Conservation (phyloP, 139 green algal genomes). For the Zygnema cylindricum region DNA sequence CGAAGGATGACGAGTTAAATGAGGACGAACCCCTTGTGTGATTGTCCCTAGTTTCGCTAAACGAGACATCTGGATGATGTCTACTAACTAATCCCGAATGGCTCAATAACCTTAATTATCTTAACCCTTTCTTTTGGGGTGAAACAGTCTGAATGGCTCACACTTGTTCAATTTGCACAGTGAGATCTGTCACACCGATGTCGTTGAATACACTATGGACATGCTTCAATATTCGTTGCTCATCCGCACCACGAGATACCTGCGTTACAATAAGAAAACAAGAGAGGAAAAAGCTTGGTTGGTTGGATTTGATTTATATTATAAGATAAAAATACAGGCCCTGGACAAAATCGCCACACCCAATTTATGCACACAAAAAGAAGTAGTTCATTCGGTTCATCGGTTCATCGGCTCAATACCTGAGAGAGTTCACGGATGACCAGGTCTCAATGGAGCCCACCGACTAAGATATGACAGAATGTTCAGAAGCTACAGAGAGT, state of each 20-base stretch:
- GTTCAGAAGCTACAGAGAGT: too few species aligned
- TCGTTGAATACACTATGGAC: slow-evolving; percentile 56
- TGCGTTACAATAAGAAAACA: slow-evolving; percentile 4
- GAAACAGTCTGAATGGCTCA: not conserved
- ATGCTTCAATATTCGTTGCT: slow-evolving; percentile 48
- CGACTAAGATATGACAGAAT: too few species aligned
- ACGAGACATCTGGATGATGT: too few species aligned
- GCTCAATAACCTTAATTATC: too few species aligned
- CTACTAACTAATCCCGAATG: too few species aligned
- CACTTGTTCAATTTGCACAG: slow-evolving; percentile 42
- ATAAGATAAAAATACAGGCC: slow-evolving; percentile 8
- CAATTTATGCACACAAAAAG: slow-evolving; percentile 4
- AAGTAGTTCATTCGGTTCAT: not conserved
- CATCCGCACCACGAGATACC: slow-evolving; percentile 21
- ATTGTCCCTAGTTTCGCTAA: too few species aligned
- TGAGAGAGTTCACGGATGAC: too few species aligned
- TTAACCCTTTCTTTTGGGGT: too few species aligned
- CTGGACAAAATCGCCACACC: not conserved
- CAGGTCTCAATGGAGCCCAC: too few species aligned
- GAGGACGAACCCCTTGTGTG: too few species aligned
- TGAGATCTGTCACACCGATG: slow-evolving; percentile 51
- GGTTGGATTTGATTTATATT: not conserved
- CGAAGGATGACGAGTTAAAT: too few species aligned
- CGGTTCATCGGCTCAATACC: too few species aligned
- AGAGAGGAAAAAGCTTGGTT: not conserved